phyloP scores from a whole-genome alignment of 192 early-diverging fungal genomes.

The Nowakowskiella sp. region DNA sequence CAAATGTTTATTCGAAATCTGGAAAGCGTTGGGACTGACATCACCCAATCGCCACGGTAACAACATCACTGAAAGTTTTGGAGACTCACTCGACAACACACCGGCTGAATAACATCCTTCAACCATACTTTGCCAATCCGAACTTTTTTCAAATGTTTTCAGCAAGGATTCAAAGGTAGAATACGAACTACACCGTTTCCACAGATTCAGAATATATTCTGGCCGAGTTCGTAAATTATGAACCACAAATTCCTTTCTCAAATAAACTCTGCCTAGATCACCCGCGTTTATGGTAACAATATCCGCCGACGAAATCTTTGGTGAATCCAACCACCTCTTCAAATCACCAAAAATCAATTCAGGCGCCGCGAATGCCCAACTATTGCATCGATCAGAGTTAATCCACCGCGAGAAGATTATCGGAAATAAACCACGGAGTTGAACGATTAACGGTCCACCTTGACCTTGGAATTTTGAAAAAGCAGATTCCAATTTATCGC shows the following conservation, averaged over 20 bases:
- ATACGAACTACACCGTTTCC: slow-evolving; percentile 18
- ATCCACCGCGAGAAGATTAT: slow-evolving; percentile 19
- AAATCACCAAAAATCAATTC: slow-evolving; percentile 20
- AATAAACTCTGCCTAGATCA: slow-evolving; percentile 20
- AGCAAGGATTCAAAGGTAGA: slow-evolving; percentile 8
- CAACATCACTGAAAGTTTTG: slow-evolving; percentile 6
- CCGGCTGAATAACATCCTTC: slow-evolving; percentile 28
- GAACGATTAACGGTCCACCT: slow-evolving; percentile 15
- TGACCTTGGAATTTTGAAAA: slow-evolving; percentile 12
- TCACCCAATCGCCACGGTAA: slow-evolving; percentile 20
- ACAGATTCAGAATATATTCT: not conserved
- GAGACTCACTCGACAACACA: slow-evolving; percentile 9
- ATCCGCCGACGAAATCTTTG: slow-evolving; percentile 9
- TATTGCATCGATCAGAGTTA: slow-evolving; percentile 18
- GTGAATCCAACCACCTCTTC: slow-evolving; percentile 23
- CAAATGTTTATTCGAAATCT: slow-evolving; percentile 15
- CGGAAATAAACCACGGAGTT: slow-evolving; percentile 17
- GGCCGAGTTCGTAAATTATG: slow-evolving; percentile 16
- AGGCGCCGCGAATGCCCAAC: slow-evolving; percentile 20
- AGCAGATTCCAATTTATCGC: slow-evolving; percentile 11
- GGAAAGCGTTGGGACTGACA: slow-evolving; percentile 5
- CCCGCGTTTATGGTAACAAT: slow-evolving; percentile 20
- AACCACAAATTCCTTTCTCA: slow-evolving; percentile 18
- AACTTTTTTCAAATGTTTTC: slow-evolving; percentile 6
- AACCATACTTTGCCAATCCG: slow-evolving; percentile 10